These are phyloP conservation scores for Cubamyces sp. DNA, from an alignment of 768 basidiomycete species.

Conservation along the genomic window DNA sequence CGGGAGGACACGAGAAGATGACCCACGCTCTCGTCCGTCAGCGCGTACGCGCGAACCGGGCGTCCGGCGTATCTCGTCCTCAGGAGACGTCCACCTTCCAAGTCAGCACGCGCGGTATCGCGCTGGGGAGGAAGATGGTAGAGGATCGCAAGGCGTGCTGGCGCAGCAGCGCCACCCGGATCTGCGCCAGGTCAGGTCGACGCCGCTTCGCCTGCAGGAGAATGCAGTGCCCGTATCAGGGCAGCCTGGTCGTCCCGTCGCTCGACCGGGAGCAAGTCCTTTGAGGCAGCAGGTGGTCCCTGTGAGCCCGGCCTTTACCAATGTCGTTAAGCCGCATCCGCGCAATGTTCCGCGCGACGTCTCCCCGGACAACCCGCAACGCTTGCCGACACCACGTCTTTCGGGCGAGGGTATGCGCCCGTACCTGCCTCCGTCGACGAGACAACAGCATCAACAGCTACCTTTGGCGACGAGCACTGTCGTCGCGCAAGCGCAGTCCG, in stretches of 20 bases:
- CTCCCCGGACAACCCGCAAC: slow-evolving; percentile 18
- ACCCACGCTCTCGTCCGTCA: neutral
- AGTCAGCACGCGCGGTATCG: slow-evolving; percentile 7
- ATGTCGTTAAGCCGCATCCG: slow-evolving; percentile 9
- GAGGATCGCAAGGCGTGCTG: neutral
- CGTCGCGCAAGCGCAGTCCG: neutral
- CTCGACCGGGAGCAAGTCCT: too few relatives aligned
- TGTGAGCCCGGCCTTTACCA: neutral
- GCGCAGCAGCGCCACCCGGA: neutral
- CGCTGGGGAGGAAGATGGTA: slow-evolving; percentile 1
- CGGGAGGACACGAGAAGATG: neutral
- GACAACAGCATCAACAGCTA: neutral
- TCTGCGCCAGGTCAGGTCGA: slow-evolving; percentile 9
- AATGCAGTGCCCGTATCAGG: neutral
- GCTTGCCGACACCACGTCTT: slow-evolving; percentile 11
- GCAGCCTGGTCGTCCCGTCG: neutral
- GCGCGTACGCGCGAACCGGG: neutral
- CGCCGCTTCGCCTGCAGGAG: slow-evolving; percentile 11
- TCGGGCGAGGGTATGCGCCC: slow-evolving; percentile 12
- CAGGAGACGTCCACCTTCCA: slow-evolving; percentile 11
- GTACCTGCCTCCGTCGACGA: neutral
- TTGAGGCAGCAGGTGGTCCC: too few relatives aligned
- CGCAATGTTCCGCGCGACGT: slow-evolving; percentile 20
- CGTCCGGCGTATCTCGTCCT: slow-evolving; percentile 13
- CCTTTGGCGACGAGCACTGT: neutral